phyloP scores from a whole-genome alignment of 2,329 filamentous ascomycete genomes.

The Epichloe aotearoae region DNA sequence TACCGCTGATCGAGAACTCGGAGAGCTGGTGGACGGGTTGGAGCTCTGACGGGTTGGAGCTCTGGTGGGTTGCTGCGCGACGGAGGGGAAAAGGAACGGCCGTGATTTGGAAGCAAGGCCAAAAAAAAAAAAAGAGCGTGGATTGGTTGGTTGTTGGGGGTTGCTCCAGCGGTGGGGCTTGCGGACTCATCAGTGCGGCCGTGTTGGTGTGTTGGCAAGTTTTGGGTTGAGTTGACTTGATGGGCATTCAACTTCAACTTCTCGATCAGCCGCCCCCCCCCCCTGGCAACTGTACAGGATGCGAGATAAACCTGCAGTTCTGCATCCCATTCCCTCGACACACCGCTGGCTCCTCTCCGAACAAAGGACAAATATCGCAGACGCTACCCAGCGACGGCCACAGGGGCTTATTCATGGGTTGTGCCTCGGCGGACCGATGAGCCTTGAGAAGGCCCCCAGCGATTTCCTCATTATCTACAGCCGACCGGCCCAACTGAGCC shows the following conservation, averaged over 20 bases:
- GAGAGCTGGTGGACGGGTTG: not conserved
- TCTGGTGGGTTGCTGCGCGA: conserved; percentile 1
- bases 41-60: conserved; percentile 1
- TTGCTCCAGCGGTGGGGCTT: not conserved
- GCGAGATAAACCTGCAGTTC: not conserved
- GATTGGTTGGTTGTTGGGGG: not conserved
- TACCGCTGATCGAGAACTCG: not conserved
- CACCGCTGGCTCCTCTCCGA: not conserved
- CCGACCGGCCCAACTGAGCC: not conserved
- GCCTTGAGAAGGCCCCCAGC: conserved; percentile 5
- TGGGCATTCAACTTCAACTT: not conserved
- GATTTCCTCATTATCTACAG: not conserved
- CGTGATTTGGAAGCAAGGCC: no score
- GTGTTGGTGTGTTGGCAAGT: no score
- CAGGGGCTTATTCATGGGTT: not conserved
- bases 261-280: not conserved
- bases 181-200: not conserved
- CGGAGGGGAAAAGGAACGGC: not conserved
- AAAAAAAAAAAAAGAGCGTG: not conserved
- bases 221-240: no score
- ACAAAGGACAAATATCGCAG: not conserved
- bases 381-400: not conserved
- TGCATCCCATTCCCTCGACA: not conserved
- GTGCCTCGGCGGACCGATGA: conserved; percentile 7
- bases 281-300: not conserved